Percentiles rank a stretch among this genome's conserved stretches.
These are phyloP conservation scores for Plasmodium vivax DNA, from an alignment of 169 alveolate genomes.

Conservation along the genomic window DNA sequence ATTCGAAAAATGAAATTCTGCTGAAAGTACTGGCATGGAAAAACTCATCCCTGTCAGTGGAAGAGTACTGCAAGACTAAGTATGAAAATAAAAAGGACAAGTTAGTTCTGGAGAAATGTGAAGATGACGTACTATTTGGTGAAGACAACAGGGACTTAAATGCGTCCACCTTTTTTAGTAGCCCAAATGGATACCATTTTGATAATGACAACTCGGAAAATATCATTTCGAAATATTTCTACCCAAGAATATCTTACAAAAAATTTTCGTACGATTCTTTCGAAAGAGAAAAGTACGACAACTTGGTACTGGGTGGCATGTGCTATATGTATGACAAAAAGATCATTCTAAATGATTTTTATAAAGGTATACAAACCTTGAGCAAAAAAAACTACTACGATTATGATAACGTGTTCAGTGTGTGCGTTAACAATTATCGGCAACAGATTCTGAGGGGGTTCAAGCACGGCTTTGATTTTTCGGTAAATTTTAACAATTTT, in stretches of 20 bases:
- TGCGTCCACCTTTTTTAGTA: conserved; percentile 23
- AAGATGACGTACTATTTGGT: conserved; percentile 30
- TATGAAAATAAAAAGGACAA: conserved; percentile 72
- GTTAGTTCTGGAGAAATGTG: conserved; percentile 61
- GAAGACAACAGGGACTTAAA: not conserved
- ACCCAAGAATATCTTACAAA: conserved; percentile 72
- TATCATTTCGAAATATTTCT: conserved; percentile 70
- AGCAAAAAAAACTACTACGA: conserved; percentile 67
- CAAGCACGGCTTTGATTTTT: conserved; percentile 74
- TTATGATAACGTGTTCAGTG: conserved; percentile 69
- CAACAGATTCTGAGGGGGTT: conserved; percentile 75
- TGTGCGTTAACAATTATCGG: conserved; percentile 68
- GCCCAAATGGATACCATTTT: conserved; percentile 21
- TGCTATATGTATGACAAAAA: conserved; percentile 66
- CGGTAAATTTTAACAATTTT: conserved; percentile 74
- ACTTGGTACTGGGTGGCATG: conserved; percentile 74
- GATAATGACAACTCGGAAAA: conserved; percentile 54
- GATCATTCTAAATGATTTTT: conserved; percentile 67
- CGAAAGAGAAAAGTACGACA: conserved; percentile 66
- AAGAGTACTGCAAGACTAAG: conserved; percentile 51
- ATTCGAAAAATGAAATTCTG: conserved; percentile 71
- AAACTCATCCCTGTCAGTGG: conserved; percentile 50
- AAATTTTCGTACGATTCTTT: conserved; percentile 70
- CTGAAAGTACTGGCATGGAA: conserved; percentile 73
- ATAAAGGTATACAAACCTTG: conserved; percentile 57